A percentile compares a stretch with the other conserved stretches of the same genome.
phyloP scores from a whole-genome alignment of 192 early-diverging fungal species.

The Coemansia sp. region DNA sequence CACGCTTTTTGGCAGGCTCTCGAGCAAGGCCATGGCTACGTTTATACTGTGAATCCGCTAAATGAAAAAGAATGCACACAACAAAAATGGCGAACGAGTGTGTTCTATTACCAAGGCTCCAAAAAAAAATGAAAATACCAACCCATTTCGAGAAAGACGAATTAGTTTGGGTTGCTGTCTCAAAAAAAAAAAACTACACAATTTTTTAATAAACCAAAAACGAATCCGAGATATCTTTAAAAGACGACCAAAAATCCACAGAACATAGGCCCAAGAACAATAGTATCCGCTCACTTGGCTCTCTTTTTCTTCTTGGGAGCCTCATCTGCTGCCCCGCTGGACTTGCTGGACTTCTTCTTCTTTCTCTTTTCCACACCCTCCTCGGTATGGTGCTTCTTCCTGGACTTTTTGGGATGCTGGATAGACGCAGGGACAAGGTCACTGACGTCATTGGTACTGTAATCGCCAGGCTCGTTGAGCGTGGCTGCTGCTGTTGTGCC shows the following conservation, averaged over 20 bases:
- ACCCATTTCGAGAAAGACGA: too few species aligned
- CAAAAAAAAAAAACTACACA: too few species aligned
- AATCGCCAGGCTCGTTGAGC: background rate
- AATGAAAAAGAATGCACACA: too few species aligned
- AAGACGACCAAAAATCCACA: too few species aligned
- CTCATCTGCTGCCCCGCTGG: constrained; percentile 10
- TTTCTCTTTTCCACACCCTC: constrained; percentile 2
- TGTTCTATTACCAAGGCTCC: too few species aligned
- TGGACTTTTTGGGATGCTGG: constrained; percentile 19
- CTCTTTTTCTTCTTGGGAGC: constrained; percentile 31
- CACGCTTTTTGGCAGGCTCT: constrained; percentile 37
- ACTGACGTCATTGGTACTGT: background rate
- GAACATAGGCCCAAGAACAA: too few species aligned
- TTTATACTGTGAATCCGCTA: background rate
- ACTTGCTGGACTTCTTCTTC: constrained; percentile 13
- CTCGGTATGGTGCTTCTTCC: constrained; percentile 10
- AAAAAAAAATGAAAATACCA: too few species aligned
- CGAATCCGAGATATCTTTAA: too few species aligned
- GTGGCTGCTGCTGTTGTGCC: background rate
- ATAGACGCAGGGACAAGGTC: background rate
- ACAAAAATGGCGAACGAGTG: too few species aligned
- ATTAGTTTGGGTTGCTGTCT: too few species aligned
- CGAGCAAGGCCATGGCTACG: constrained; percentile 18
- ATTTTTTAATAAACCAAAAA: too few species aligned
- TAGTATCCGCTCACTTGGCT: background rate